Conservation (phyloP, 169 alveolate species). For the Plasmodium reichenowi region DNA sequence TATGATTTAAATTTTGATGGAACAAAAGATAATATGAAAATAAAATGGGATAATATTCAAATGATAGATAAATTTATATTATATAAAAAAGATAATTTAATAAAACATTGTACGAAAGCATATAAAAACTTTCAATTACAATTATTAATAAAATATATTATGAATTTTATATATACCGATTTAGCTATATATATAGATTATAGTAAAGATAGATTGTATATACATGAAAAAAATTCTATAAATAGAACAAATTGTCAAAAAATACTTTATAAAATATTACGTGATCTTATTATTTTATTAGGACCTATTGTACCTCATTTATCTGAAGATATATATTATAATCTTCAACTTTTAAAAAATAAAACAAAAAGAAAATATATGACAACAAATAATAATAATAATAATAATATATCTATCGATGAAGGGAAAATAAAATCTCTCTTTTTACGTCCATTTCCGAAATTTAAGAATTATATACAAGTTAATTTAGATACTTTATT, state of each 20-base stretch:
- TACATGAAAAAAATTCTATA: constrained; percentile 45
- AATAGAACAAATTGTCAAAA: constrained; percentile 67
- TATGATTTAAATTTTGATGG: constrained; percentile 25
- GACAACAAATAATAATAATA: no score
- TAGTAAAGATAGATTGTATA: constrained; percentile 67
- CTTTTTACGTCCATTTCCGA: constrained; percentile 54
- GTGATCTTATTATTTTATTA: constrained; percentile 28
- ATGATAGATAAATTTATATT: constrained; percentile 56
- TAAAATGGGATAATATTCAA: constrained; percentile 25
- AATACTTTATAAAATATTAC: constrained; percentile 18
- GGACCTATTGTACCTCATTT: constrained; percentile 69
- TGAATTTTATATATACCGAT: constrained; percentile 54
- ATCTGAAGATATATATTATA: constrained; percentile 61
- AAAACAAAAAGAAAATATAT: neutral
- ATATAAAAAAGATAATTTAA: constrained; percentile 31
- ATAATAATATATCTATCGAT: no score
- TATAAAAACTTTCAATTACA: constrained; percentile 50
- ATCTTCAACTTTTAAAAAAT: constrained; percentile 2
- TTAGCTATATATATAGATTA: constrained; percentile 68
- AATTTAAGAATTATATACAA: constrained; percentile 28
- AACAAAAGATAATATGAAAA: neutral
- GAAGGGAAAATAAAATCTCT: constrained; percentile 14
- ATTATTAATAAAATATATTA: constrained; percentile 30
- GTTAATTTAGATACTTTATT: constrained; percentile 42
- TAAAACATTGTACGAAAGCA: constrained; percentile 17